phyloP scores from a whole-genome alignment of 208 protist genomes.

The Trypanosoma conorhini region DNA sequence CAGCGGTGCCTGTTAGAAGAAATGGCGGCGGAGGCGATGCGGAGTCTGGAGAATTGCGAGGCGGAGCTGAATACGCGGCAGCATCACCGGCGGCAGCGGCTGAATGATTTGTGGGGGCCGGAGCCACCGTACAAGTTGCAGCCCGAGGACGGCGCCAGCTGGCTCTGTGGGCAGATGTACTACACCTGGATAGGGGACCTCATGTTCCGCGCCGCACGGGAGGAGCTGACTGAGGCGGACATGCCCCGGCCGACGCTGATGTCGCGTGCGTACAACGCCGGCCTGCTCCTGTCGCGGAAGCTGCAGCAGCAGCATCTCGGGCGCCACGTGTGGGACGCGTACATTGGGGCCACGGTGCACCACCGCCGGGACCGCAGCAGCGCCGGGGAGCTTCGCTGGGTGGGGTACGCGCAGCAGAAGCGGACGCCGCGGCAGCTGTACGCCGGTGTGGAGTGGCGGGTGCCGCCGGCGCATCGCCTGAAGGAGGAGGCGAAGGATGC shows the following conservation, averaged over 20 bases:
- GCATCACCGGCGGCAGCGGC: not conserved
- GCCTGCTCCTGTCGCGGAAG: slow-evolving; percentile 19
- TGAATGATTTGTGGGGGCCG: slow-evolving; percentile 18
- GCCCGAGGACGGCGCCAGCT: slow-evolving; percentile 28
- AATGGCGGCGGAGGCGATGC: not conserved
- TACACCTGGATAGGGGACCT: slow-evolving; percentile 46
- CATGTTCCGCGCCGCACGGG: slow-evolving; percentile 30
- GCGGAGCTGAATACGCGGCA: not conserved
- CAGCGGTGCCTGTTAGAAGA: not conserved
- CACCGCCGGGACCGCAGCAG: slow-evolving; percentile 20
- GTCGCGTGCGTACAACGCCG: slow-evolving; percentile 28
- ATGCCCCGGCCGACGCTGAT: slow-evolving; percentile 28
- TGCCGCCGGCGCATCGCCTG: slow-evolving; percentile 25
- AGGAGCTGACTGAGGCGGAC: slow-evolving; percentile 32
- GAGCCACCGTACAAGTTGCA: slow-evolving; percentile 33
- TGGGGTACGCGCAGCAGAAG: slow-evolving; percentile 58
- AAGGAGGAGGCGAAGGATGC: slow-evolving; percentile 4
- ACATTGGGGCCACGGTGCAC: slow-evolving; percentile 30
- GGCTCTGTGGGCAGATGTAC: slow-evolving; percentile 19
- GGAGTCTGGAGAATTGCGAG: slow-evolving; percentile 1
- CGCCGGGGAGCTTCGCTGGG: slow-evolving; percentile 50
- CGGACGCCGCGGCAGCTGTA: slow-evolving; percentile 36
- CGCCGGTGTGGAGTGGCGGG: slow-evolving; percentile 69
- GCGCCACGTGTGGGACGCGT: slow-evolving; percentile 42
- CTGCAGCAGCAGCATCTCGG: slow-evolving; percentile 31